A percentile compares a stretch with the other conserved stretches of the same genome.
phyloP scores from a whole-genome alignment of 176 grass and related monocot genomes.

The Aegilops sharonensis region DNA sequence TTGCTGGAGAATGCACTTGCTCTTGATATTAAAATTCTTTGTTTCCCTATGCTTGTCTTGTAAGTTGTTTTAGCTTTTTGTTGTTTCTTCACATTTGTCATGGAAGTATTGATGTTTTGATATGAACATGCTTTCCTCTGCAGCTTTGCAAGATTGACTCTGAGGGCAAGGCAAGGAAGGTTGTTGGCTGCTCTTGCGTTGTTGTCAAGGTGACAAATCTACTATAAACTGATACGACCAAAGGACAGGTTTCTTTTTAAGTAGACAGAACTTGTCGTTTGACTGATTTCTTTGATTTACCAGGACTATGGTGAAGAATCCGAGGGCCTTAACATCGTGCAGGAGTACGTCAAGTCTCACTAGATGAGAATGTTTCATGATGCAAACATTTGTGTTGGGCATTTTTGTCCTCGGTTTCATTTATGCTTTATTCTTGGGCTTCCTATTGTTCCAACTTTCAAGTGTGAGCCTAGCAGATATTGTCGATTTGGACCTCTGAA shows the following conservation, averaged over 20 bases:
- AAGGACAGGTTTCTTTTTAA: neutral
- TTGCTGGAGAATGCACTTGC: neutral
- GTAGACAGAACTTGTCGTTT: neutral
- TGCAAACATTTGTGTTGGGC: neutral
- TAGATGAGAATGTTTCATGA: constrained; percentile 27
- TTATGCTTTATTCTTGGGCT: constrained; percentile 21
- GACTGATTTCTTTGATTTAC: constrained; percentile 11
- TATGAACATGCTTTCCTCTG: neutral
- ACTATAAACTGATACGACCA: neutral
- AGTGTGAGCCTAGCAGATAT: constrained; percentile 11
- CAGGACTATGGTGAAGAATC: constrained; percentile 92
- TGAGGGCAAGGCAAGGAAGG: constrained; percentile 84
- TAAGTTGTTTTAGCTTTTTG: neutral
- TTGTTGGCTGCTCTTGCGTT: constrained; percentile 84
- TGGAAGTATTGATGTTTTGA: neutral
- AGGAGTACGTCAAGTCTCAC: constrained; percentile 76
- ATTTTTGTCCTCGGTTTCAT: constrained; percentile 16
- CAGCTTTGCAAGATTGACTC: constrained; percentile 92
- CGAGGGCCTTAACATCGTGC: constrained; percentile 85
- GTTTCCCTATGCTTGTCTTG: neutral
- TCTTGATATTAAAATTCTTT: neutral
- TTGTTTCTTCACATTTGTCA: neutral
- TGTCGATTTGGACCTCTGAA: constrained; percentile 4
- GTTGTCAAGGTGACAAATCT: constrained; percentile 57
- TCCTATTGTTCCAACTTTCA: constrained; percentile 16